Evolutionary conservation across 257 asterid genomes (phyloP), one percentile per base, ranked within the genome.

Genomic region (Lavandula angustifolia): DNA sequence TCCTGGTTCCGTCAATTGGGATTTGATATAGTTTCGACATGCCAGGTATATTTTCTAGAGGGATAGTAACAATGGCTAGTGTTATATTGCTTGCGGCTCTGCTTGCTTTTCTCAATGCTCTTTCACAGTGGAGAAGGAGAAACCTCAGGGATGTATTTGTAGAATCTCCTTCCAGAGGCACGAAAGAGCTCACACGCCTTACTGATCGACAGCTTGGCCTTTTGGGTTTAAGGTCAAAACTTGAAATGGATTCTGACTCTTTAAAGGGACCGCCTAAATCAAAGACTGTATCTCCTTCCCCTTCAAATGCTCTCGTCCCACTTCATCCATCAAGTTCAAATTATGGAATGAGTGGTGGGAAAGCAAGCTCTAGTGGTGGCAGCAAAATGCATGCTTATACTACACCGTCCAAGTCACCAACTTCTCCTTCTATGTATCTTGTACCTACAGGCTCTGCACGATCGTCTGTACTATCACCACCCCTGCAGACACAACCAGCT

Each of bases 361-460:
- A 76, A 66, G 73, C 85, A 60, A 81, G 80, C 72, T 41, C 82
- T 43, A 78, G 77, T 70, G 62, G 86, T 7, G 84, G 91, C 38
- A 54, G 76, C 72, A 81, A 68, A 69, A 65, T 82, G 58, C 84
- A 72, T 75, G 65, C 80, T 66, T 86, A 84, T 66, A 72, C 77
- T 69, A 60, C 82, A 55, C 79, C 87, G 32, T 81, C 96, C 16
- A 87, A 84, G 65, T 92, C 97, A 49, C 89, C 91, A 9, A 72
- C 85, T 69, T 87, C 96, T 43, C 91, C 95, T 7, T 82, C 96
- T 51, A 73, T 82, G 80, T 86, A 80, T 78, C 94, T 89, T 60
- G 89, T 85, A 56, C 84, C 95, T 9, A 31, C 84, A 46, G 17
- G 80, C 32, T 71, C 92, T 47, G 71, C 80, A 29, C 83, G 75